Evolutionary conservation across 805 yeast genomes (phyloP).

Genomic region (Wickerhamiella domercqiae): DNA sequence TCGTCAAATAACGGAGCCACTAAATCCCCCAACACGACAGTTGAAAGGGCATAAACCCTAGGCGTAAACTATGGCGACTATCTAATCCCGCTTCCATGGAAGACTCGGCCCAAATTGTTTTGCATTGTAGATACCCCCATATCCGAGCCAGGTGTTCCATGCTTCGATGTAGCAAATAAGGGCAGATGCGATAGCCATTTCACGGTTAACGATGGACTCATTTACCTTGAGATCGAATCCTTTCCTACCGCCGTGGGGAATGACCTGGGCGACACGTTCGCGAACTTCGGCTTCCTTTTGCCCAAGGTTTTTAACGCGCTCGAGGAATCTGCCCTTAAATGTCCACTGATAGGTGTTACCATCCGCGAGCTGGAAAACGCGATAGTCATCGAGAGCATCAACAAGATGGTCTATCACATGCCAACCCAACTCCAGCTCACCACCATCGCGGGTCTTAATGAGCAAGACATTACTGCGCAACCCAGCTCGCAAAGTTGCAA

Average conservation of each 20-base stretch:
- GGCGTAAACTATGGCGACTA: too few relatives aligned
- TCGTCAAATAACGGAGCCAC: too few relatives aligned
- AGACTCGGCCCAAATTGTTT: conserved; percentile 16
- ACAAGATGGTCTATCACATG: conserved; percentile 44
- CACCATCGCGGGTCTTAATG: conserved; percentile 32
- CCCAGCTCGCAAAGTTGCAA: conserved; percentile 46
- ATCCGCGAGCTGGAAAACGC: conserved; percentile 45
- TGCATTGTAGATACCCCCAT: conserved; percentile 52
- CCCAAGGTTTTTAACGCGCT: conserved; percentile 41
- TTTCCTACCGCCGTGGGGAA: conserved; percentile 37
- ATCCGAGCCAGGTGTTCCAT: conserved; percentile 46
- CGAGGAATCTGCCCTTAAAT: conserved; percentile 40
- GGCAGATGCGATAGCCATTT: conserved; percentile 44
- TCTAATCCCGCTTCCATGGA: conserved; percentile 19
- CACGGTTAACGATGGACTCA: conserved; percentile 39
- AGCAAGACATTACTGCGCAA: conserved; percentile 42
- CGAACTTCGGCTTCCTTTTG: conserved; percentile 51
- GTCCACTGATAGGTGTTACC: conserved; percentile 56
- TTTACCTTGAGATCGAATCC: conserved; percentile 45
- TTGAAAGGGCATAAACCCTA: too few relatives aligned
- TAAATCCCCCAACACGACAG: too few relatives aligned
- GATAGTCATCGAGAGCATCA: conserved; percentile 45
- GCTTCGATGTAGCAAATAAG: conserved; percentile 48
- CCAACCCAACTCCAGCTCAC: conserved; percentile 48
- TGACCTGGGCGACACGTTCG: conserved; percentile 46